A percentile compares a stretch with the other conserved stretches of the same genome.
phyloP scores from a whole-genome alignment of 371 early-diverging fungal genomes.

The Mortierella polycephala region DNA sequence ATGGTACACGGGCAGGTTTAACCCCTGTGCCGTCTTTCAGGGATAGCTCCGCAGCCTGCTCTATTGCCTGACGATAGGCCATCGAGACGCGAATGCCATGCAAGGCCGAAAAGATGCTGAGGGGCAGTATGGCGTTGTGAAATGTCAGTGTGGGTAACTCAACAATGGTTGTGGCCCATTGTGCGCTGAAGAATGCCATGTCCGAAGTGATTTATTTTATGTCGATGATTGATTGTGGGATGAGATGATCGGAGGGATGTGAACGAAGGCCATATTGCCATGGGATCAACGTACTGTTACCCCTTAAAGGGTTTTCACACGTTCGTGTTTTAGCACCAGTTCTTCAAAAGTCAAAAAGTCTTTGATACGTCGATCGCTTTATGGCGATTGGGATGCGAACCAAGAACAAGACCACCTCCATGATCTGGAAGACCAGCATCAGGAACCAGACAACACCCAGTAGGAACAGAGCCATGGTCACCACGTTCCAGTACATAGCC shows the following conservation, averaged over 20 bases:
- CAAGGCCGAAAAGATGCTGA: slow-evolving; percentile 60
- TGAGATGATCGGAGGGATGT: neutral
- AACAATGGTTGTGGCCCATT: slow-evolving; percentile 44
- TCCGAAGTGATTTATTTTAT: neutral
- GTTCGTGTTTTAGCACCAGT: no score
- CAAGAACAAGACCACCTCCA: slow-evolving; percentile 37
- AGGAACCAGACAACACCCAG: slow-evolving; percentile 27
- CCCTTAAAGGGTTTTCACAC: no score
- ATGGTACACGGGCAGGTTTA: slow-evolving; percentile 29
- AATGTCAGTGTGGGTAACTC: slow-evolving; percentile 50
- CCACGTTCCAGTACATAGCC: slow-evolving; percentile 24
- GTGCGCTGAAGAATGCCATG: slow-evolving; percentile 39
- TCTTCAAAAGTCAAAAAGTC: slow-evolving; percentile 28
- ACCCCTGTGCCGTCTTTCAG: slow-evolving; percentile 17
- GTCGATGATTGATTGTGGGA: neutral
- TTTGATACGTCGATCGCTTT: slow-evolving; percentile 23
- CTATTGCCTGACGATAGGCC: slow-evolving; percentile 62
- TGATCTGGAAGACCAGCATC: slow-evolving; percentile 19
- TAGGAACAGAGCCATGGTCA: slow-evolving; percentile 14
- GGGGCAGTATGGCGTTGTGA: slow-evolving; percentile 36
- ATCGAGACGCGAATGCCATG: slow-evolving; percentile 66
- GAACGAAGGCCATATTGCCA: neutral
- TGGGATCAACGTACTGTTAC: neutral
- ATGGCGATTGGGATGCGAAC: slow-evolving; percentile 16
- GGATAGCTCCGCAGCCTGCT: slow-evolving; percentile 53